Percentiles rank a stretch among this genome's conserved stretches.
Evolutionary conservation across 148 eudicot genomes (phyloP).

Genomic region (Silene conica): DNA sequence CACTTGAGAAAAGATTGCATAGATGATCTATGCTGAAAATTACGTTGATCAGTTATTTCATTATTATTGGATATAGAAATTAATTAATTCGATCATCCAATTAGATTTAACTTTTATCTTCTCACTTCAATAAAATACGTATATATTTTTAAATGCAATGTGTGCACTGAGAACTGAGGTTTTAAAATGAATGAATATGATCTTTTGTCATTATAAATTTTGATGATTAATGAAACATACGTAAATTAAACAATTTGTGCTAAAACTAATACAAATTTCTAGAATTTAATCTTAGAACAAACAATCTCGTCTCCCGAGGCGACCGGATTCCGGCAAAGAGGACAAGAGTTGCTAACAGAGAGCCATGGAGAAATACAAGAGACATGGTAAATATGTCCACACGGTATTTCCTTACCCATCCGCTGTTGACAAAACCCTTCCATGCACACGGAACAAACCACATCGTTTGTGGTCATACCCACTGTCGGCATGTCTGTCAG

Average conservation of each 20-base stretch:
- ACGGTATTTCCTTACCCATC: conserved; percentile 27
- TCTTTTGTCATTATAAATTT: no score
- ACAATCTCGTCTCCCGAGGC: neutral
- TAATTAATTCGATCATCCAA: no score
- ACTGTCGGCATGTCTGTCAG: conserved; percentile 10
- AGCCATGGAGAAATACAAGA: conserved; percentile 33
- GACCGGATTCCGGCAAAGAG: conserved; percentile 28
- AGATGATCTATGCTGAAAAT: neutral
- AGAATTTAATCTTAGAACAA: neutral
- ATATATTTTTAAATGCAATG: no score
- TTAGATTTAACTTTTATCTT: no score
- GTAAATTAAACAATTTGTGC: no score
- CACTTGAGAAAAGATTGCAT: no score
- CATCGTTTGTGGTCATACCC: conserved; percentile 3
- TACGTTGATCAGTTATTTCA: neutral
- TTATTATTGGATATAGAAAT: no score
- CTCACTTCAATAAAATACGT: no score
- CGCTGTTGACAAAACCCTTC: conserved; percentile 23
- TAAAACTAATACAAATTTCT: neutral
- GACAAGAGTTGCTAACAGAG: conserved; percentile 25
- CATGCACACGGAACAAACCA: conserved; percentile 28
- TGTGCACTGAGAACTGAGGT: no score
- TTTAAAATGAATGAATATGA: no score
- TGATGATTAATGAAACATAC: no score
- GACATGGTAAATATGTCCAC: conserved; percentile 37